Evolutionary conservation across 2,329 filamentous ascomycete genomes (phyloP).

Genomic region (Lithohypha guttulata): DNA sequence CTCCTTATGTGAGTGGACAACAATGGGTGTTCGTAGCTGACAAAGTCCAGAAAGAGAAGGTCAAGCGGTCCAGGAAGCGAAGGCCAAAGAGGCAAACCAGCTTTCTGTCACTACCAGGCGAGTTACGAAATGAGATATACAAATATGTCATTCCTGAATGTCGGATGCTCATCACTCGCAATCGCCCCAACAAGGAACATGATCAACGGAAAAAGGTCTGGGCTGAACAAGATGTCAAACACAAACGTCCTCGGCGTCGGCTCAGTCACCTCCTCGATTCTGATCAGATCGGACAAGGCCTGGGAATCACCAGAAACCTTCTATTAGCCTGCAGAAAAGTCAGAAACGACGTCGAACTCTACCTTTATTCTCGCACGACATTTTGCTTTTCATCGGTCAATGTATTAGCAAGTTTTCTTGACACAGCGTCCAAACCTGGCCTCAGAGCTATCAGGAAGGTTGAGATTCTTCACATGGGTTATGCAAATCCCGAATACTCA

Average conservation of each 20-base stretch:
- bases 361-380: slow-evolving; percentile 19
- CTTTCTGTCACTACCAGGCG: slow-evolving; percentile 57
- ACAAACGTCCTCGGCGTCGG: slow-evolving; percentile 14
- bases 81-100: slow-evolving; percentile 12
- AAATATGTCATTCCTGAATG: slow-evolving; percentile 44
- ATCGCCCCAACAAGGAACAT: slow-evolving; percentile 18
- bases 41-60: background rate
- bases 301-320: slow-evolving; percentile 9
- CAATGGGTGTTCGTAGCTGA: slow-evolving; percentile 1
- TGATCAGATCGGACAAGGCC: background rate
- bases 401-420: slow-evolving; percentile 31
- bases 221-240: slow-evolving; percentile 10
- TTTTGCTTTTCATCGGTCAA: slow-evolving; percentile 19
- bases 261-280: slow-evolving; percentile 6
- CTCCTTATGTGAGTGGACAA: background rate
- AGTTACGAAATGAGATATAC: slow-evolving; percentile 61
- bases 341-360: slow-evolving; percentile 17
- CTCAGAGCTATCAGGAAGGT: slow-evolving; percentile 31
- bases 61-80: background rate
- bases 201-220: slow-evolving; percentile 10
- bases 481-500: slow-evolving; percentile 18
- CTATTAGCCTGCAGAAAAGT: slow-evolving; percentile 19
- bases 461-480: slow-evolving; percentile 16
- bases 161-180: slow-evolving; percentile 14
- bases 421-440: slow-evolving; percentile 31